Conservation (phyloP, 2,329 filamentous ascomycete species). For the Penicillium griseofulvum region DNA sequence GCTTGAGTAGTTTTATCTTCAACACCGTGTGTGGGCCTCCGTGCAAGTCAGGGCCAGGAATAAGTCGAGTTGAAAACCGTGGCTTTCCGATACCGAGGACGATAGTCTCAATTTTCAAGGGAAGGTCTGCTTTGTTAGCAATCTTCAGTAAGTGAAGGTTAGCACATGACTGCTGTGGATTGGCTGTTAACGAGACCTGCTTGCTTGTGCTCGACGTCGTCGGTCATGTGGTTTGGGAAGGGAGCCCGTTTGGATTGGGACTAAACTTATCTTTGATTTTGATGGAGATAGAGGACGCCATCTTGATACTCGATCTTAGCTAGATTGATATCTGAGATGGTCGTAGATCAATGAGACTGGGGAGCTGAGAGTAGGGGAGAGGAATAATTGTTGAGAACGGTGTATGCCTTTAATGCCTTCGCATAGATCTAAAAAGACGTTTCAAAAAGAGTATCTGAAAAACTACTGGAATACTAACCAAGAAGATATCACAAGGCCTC, state of each 20-base stretch:
- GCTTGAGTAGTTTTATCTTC: neutral
- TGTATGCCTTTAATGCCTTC: no score
- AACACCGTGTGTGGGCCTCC: neutral
- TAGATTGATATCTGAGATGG: neutral
- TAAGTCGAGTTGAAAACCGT: neutral
- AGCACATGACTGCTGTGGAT: neutral
- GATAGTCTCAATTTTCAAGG: neutral
- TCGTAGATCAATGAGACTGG: neutral
- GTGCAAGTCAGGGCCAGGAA: neutral
- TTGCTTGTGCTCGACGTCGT: neutral
- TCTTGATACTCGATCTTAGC: neutral
- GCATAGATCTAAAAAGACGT: no score
- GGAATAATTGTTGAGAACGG: neutral
- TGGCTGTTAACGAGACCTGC: neutral
- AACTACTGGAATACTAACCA: no score
- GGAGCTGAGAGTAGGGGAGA: neutral
- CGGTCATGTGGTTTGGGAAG: neutral
- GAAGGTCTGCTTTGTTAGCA: neutral
- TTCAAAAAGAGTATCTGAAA: no score
- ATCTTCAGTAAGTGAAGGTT: neutral
- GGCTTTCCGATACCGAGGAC: neutral
- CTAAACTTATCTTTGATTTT: neutral
- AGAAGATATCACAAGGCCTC: no score
- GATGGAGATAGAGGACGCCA: neutral
- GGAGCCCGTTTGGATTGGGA: neutral